Percentiles rank a stretch among this genome's conserved stretches.
Conservation (phyloP, 148 eudicot species). For the Nepenthes mirabilis region DNA sequence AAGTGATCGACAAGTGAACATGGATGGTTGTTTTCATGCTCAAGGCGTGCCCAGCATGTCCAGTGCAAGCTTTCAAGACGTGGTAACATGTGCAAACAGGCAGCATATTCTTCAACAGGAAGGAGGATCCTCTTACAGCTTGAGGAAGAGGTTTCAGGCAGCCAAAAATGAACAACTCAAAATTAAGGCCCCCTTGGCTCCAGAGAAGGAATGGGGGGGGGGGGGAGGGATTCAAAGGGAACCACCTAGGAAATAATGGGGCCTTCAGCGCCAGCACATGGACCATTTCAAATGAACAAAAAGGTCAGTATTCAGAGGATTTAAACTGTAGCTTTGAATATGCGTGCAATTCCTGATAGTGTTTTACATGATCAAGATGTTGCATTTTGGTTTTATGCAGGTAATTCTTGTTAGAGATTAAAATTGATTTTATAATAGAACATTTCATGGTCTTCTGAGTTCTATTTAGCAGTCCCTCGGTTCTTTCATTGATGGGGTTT, state of each 20-base stretch:
- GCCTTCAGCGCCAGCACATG: conserved; percentile 18
- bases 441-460: too few relatives aligned
- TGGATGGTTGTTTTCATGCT: too few relatives aligned
- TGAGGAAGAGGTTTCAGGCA: conserved; percentile 46
- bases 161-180: conserved; percentile 37
- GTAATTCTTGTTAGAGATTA: too few relatives aligned
- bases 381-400: not conserved
- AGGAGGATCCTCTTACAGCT: conserved; percentile 6
- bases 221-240: conserved; percentile 15
- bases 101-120: too few relatives aligned
- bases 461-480: too few relatives aligned
- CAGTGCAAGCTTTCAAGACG: too few relatives aligned
- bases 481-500: too few relatives aligned
- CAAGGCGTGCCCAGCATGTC: too few relatives aligned
- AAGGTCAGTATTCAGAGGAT: conserved; percentile 22
- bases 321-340: conserved; percentile 29
- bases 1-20: too few relatives aligned
- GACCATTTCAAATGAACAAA: conserved; percentile 9
- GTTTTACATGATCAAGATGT: not conserved
- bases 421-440: too few relatives aligned
- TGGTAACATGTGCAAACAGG: too few relatives aligned
- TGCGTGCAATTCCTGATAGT: not conserved
- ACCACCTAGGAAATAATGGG: conserved; percentile 23
- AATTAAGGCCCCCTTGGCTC: conserved; percentile 38
- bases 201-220: conserved; percentile 19